Evolutionary conservation across 2,329 filamentous ascomycete species (phyloP), one percentile per base, ranked within the genome.

Genomic region (Fusarium verticillioides): DNA sequence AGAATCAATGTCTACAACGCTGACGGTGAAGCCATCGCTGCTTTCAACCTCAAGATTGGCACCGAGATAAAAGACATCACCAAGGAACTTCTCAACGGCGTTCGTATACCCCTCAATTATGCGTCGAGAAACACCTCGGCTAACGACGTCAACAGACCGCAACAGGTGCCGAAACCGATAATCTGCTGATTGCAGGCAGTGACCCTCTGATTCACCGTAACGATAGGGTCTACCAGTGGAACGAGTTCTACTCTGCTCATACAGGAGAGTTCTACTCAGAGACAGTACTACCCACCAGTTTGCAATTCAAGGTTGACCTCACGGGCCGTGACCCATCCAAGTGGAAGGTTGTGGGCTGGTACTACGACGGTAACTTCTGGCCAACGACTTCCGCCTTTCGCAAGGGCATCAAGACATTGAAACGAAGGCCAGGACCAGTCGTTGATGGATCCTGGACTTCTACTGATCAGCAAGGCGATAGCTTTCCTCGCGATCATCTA

Each of bases 301-400:
- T 88, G 2, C 83, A 80, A 61, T 79, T 85, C 74, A 81, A 82
- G 73, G 78, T 81, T 4, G 85, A 90, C 68, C 77, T 88, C 2
- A 89, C 86, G 0, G 86, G 86, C 1, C 82, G 85, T 10, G 85
- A 89, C 66, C 84, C 85, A 13, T 80, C 82, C 19, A 79, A 85
- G 40, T 90, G 89, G 88, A 81, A 77, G 19, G 76, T 88, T 0
- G 80, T 83, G 23, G 86, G 85, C 7, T 90, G 87, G 86, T 84
- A 87, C 21, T 90, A 89, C 74, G 85, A 88, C 63, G 84, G 84
- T 49, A 77, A 86, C n/a, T 86, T 86, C 68, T 91, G 9, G 86
- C 85, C 3, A 81, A 87, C 23, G 83, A 82, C 8, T 86, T 89
- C 77, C 79, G 85, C 39, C 0, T 72, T 72, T 13, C 36, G 36